A percentile compares a stretch with the other conserved stretches of the same genome.
These are phyloP conservation scores for Geotrichum reessii DNA, from an alignment of 1,139 yeast species.

Conservation along the genomic window DNA sequence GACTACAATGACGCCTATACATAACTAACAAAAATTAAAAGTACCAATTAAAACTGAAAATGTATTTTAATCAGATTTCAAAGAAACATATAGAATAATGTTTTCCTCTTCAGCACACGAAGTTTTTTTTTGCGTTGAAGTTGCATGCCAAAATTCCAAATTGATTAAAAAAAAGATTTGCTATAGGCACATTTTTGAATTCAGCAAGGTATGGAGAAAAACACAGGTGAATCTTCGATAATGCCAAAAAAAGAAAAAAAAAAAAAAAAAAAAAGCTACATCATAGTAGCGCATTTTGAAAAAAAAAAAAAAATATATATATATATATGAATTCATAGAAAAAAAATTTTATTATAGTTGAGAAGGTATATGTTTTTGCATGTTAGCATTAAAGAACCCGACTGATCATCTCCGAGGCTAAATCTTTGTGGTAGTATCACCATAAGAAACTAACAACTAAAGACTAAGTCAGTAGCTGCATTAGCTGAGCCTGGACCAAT, in stretches of 20 bases:
- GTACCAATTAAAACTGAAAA: background rate
- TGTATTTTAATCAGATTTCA: constrained; percentile 6
- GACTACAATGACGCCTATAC: no score
- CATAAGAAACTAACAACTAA: no score
- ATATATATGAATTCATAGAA: no score
- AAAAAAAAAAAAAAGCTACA: background rate
- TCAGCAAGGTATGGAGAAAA: constrained; percentile 8
- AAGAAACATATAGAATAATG: background rate
- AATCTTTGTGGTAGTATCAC: no score
- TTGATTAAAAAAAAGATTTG: background rate
- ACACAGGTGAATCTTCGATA: constrained; percentile 16
- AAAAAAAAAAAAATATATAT: background rate
- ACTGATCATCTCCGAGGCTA: no score
- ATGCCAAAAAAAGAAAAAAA: constrained; percentile 1
- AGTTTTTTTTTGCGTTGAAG: constrained; percentile 11
- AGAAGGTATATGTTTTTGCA: background rate
- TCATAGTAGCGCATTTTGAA: background rate
- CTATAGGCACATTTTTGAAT: constrained; percentile 16
- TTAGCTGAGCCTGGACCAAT: no score
- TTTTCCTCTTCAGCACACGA: constrained; percentile 5
- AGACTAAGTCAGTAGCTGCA: no score
- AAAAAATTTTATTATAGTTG: background rate
- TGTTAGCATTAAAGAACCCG: background rate
- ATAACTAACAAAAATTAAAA: no score
- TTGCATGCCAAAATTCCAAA: background rate